A percentile compares a stretch with the other conserved stretches of the same genome.
Evolutionary conservation across 2,329 filamentous ascomycete species (phyloP).

Genomic region (Botrytis medusae): DNA sequence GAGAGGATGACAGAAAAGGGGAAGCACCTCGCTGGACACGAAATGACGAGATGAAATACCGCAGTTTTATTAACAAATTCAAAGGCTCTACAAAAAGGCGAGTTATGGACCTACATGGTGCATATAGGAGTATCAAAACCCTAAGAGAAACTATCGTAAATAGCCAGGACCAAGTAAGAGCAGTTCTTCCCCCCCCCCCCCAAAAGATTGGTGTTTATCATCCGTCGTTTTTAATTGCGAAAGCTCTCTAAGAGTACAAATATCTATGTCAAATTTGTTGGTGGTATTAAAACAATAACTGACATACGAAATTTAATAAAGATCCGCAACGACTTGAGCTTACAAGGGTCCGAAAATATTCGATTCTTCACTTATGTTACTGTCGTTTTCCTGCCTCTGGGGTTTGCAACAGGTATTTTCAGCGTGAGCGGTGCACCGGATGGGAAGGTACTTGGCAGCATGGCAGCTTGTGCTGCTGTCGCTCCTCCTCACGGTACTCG

Average conservation of each 20-base stretch:
- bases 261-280: too few relatives aligned
- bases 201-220: too few relatives aligned
- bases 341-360: neutral
- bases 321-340: neutral
- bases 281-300: too few relatives aligned
- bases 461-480: neutral
- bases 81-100: neutral
- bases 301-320: neutral
- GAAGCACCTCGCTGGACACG: neutral
- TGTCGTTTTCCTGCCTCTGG: neutral
- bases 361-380: neutral
- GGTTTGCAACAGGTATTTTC: neutral
- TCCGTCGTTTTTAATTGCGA: too few relatives aligned
- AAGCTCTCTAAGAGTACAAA: rapidly evolving
- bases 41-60: neutral
- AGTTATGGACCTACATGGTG: neutral
- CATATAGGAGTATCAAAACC: neutral
- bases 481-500: neutral
- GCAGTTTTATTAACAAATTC: neutral
- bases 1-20: neutral
- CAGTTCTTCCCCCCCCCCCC: neutral
- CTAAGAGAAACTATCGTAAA: neutral
- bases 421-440: neutral
- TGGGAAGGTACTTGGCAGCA: neutral
- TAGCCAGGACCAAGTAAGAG: neutral